These are phyloP conservation scores for Lichina pygmaea DNA, from an alignment of 495 filamentous ascomycete genomes.

Conservation along the genomic window DNA sequence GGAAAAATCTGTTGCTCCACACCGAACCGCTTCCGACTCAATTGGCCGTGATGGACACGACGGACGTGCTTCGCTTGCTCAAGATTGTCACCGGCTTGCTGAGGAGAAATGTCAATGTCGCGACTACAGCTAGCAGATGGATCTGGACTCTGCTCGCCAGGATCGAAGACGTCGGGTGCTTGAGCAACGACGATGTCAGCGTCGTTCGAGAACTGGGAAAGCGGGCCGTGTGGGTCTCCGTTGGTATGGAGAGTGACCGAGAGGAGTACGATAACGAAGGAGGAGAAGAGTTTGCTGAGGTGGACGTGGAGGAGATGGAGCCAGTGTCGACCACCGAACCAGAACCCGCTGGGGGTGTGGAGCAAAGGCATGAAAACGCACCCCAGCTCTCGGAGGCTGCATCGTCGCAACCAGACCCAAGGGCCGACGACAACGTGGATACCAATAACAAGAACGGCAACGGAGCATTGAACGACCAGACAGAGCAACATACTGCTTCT, in stretches of 20 bases:
- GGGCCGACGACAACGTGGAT: too few relatives aligned
- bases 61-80: slow-evolving; percentile 27
- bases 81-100: slow-evolving; percentile 16
- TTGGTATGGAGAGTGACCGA: slow-evolving; percentile 1
- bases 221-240: slow-evolving; percentile 4
- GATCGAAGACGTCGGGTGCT: slow-evolving; percentile 25
- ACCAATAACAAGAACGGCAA: too few relatives aligned
- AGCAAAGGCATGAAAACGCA: neutral
- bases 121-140: slow-evolving; percentile 26
- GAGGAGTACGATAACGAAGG: slow-evolving; percentile 6
- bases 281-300: neutral
- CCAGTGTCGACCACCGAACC: too few relatives aligned
- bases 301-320: too few relatives aligned
- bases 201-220: slow-evolving; percentile 3
- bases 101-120: slow-evolving; percentile 17
- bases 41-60: slow-evolving; percentile 38
- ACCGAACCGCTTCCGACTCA: slow-evolving; percentile 39
- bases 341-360: neutral
- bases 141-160: slow-evolving; percentile 33
- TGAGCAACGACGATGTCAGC: slow-evolving; percentile 28
- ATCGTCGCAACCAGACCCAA: too few relatives aligned
- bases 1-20: slow-evolving; percentile 21
- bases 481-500: too few relatives aligned
- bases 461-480: too few relatives aligned
- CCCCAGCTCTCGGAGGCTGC: too few relatives aligned